Percentiles rank a stretch among this genome's conserved stretches.
Conservation (phyloP, 1,139 yeast species). For the Meyerozyma athensensis region DNA sequence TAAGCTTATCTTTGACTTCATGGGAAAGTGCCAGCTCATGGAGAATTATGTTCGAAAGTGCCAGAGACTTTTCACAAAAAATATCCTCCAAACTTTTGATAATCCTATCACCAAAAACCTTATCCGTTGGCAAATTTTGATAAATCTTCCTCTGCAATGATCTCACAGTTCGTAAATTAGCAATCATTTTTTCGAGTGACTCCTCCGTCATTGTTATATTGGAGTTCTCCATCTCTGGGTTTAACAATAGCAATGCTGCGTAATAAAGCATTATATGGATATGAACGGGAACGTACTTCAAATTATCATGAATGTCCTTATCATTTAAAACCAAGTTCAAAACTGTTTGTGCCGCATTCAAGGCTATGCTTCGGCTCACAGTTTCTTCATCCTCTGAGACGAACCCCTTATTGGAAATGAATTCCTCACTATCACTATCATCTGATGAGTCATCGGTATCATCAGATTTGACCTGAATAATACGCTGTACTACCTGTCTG, state of each 20-base stretch:
- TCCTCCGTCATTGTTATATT: slow-evolving; percentile 14
- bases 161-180: slow-evolving; percentile 30
- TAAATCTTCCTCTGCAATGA: slow-evolving; percentile 39
- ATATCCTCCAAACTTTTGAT: slow-evolving; percentile 41
- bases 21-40: slow-evolving; percentile 8
- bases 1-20: slow-evolving; percentile 12
- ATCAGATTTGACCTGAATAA: slow-evolving; percentile 5
- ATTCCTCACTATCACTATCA: slow-evolving; percentile 26
- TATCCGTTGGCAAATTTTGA: slow-evolving; percentile 50
- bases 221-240: slow-evolving; percentile 36
- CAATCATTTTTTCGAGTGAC: slow-evolving; percentile 19
- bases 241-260: slow-evolving; percentile 54
- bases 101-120: slow-evolving; percentile 46
- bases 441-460: slow-evolving; percentile 21
- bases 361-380: slow-evolving; percentile 46
- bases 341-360: slow-evolving; percentile 61
- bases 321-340: slow-evolving; percentile 56
- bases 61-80: slow-evolving; percentile 32
- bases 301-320: slow-evolving; percentile 51
- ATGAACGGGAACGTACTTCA: slow-evolving; percentile 66
- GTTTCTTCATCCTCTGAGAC: slow-evolving; percentile 33
- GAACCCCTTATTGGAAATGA: slow-evolving; percentile 34
- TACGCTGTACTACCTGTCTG: background rate
- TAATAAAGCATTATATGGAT: slow-evolving; percentile 68
- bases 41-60: slow-evolving; percentile 10